These are phyloP conservation scores for Terfezia claveryi DNA, from an alignment of 495 filamentous ascomycete species.

Conservation along the genomic window DNA sequence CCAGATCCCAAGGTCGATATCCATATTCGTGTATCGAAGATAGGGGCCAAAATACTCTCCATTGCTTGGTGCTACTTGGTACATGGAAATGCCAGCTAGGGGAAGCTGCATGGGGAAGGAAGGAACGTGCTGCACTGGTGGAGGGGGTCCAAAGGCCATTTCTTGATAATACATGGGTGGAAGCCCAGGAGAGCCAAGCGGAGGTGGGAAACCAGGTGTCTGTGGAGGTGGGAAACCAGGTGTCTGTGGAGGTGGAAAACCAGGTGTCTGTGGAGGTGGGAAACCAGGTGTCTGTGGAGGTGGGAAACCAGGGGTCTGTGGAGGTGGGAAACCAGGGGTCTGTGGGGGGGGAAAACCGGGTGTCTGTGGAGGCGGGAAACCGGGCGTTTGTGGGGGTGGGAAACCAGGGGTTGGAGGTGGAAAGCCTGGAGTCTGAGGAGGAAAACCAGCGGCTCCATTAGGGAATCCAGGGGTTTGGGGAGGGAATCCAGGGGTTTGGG, in stretches of 20 bases:
- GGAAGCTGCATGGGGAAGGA: constrained; percentile 68
- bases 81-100: constrained; percentile 67
- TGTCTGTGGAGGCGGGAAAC: constrained; percentile 26
- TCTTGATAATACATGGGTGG: neutral
- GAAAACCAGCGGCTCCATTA: neutral
- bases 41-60: constrained; percentile 98
- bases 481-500: constrained; percentile 31
- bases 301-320: constrained; percentile 23
- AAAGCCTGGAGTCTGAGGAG: neutral
- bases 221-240: constrained; percentile 1
- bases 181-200: neutral
- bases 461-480: constrained; percentile 10
- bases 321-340: constrained; percentile 18
- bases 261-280: constrained; percentile 27
- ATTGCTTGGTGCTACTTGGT: constrained; percentile 80
- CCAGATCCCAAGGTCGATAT: constrained; percentile 79
- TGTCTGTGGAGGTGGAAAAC: neutral
- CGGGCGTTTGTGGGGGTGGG: constrained; percentile 9
- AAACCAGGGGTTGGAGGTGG: constrained; percentile 19
- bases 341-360: constrained; percentile 37
- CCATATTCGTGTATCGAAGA: constrained; percentile 90
- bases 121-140: constrained; percentile 17
- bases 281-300: constrained; percentile 44
- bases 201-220: neutral
- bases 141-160: constrained; percentile 1